These are phyloP conservation scores for Candida arabinofermentans DNA, from an alignment of 805 yeast genomes.

Conservation along the genomic window DNA sequence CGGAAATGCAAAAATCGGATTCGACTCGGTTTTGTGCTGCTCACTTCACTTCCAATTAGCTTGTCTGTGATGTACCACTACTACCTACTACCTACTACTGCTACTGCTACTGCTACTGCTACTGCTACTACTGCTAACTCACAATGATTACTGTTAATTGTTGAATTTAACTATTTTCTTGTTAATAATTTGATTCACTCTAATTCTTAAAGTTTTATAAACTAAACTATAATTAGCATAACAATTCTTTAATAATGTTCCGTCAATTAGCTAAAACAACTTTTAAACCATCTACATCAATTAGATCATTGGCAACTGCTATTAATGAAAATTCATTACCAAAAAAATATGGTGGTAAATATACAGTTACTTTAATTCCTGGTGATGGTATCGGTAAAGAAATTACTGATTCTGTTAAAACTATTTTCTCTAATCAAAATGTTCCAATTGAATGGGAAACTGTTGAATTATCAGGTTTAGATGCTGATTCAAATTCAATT, in stretches of 20 bases:
- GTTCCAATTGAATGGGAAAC: conserved; percentile 95
- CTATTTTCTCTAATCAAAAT: conserved; percentile 79
- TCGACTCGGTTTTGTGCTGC: conserved; percentile 2
- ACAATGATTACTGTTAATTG: too few species aligned
- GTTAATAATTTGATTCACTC: too few species aligned
- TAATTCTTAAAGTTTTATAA: too few species aligned
- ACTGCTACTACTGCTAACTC: too few species aligned
- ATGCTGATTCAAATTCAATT: conserved; percentile 47
- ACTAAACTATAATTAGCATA: too few species aligned
- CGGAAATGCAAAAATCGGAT: background rate
- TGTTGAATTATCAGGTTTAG: conserved; percentile 61
- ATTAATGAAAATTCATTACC: conserved; percentile 44
- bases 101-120: too few species aligned
- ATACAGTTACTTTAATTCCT: conserved; percentile 91
- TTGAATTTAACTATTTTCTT: too few species aligned
- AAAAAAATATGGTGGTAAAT: conserved; percentile 91
- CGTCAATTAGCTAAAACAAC: conserved; percentile 19
- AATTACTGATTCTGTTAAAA: conserved; percentile 88
- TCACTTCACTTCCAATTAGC: background rate
- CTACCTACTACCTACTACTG: too few species aligned
- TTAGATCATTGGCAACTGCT: conserved; percentile 31
- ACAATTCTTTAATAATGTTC: conserved; percentile 26
- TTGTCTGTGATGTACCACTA: background rate
- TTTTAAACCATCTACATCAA: conserved; percentile 11
- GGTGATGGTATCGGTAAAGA: conserved; percentile 99